Percentiles rank a stretch among this genome's conserved stretches.
Evolutionary conservation across 2,329 filamentous ascomycete species (phyloP).

Genomic region (Aspergillus sp.): DNA sequence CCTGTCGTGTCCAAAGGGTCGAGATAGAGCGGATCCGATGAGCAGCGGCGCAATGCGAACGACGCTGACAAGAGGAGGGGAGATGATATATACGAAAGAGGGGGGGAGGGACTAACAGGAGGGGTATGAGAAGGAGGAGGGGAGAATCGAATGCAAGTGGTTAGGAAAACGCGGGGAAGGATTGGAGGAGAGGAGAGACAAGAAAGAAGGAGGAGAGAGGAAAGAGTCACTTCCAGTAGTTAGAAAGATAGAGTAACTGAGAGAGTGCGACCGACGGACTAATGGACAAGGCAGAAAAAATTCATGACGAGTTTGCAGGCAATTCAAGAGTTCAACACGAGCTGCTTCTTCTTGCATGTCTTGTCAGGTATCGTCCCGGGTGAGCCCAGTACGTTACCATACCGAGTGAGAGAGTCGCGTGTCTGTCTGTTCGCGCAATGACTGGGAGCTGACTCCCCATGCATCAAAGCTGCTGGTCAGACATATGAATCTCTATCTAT

Average conservation of each 20-base stretch:
- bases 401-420: background rate
- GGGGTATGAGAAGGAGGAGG: background rate
- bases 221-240: too few species aligned
- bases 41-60: background rate
- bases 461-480: too few species aligned
- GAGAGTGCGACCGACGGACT: too few species aligned
- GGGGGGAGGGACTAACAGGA: background rate
- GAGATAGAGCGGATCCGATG: constrained; percentile 1
- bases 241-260: background rate
- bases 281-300: too few species aligned
- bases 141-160: background rate
- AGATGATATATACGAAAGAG: background rate
- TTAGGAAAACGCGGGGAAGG: background rate
- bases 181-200: background rate
- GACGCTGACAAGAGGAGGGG: background rate
- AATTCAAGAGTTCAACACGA: too few species aligned
- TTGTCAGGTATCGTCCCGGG: background rate
- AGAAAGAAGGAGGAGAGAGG: background rate
- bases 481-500: too few species aligned
- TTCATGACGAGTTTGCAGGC: too few species aligned
- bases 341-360: background rate
- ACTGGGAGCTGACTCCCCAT: too few species aligned
- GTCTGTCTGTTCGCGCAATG: background rate
- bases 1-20: background rate
- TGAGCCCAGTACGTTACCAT: background rate